Base-by-base conservation (phyloP, 1,139 yeast species). In the Candida tunisiensis region DNA sequence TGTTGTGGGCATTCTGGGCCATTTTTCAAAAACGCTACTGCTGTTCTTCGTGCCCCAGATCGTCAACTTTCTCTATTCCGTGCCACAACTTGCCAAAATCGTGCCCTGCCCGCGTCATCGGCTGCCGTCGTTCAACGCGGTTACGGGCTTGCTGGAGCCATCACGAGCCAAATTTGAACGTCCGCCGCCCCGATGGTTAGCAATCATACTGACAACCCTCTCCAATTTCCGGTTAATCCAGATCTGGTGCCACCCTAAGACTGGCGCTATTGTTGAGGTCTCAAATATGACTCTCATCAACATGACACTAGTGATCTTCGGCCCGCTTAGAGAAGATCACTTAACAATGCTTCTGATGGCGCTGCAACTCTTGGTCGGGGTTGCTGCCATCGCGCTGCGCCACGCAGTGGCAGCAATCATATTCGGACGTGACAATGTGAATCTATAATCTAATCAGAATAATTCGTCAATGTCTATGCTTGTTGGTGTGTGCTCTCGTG, bases 91-190 rank as follows among this genome's bases (percentile, higher is more conserved):
- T 34, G 77, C 85, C 51, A 71, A 74, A 26, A 41, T 88, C 2
- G 74, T 91, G 10, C 93, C 91, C 6, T 88, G 98, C 46, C 99
- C 99, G 16, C 66, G 99, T 40, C 99, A 88, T 49, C 65, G 99
- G 42, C 50, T 88, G 46, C 99, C 99, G 1, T 62, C 58, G 37
- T 77, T 80, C 42, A 69, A 80, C 40, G 57, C 55, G 9, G 51
- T 60, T 11, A 73, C 80, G 34, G 85, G 91, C 1, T 53, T 74
- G 26, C 60, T 88, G 62, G 70, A 79, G 41, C 88, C 93, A n/a
- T 74, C 83, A 3, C 54, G 59, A 34, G 74, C 75, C 1, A 57
- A 56, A 22, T 54, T 55, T 17, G 31, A 47, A 6, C 28, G 32
- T 20, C 39, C 41, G 10, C 44, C 51, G 19, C 30, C 30, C 45